Conservation (phyloP, 164 flowering plant genomes). For the Cinnamomum chago region DNA sequence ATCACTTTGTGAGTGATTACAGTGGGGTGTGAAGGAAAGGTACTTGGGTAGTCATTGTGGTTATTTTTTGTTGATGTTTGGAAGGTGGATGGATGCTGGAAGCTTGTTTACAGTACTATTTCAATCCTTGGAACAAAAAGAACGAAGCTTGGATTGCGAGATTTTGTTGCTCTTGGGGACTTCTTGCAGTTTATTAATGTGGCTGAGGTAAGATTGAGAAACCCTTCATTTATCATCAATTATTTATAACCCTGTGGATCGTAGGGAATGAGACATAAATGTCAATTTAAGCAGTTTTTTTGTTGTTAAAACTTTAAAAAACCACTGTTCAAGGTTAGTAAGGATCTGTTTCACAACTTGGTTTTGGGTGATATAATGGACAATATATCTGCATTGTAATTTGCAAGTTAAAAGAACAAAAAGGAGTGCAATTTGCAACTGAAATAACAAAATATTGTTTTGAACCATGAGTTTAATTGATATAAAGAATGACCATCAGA, state of each 20-base stretch:
- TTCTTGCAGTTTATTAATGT: slow-evolving; percentile 67
- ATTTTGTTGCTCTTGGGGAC: slow-evolving; percentile 75
- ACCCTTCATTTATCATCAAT: not conserved
- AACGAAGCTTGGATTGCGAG: slow-evolving; percentile 91
- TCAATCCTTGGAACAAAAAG: slow-evolving; percentile 85
- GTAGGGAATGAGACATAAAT: too few species aligned
- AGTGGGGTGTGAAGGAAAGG: not conserved
- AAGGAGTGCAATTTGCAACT: too few species aligned
- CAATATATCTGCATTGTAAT: too few species aligned
- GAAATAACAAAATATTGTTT: too few species aligned
- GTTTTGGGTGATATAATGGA: not conserved
- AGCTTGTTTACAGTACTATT: slow-evolving; percentile 80
- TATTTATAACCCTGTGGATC: not conserved
- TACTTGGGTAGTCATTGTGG: not conserved
- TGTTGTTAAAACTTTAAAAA: not conserved
- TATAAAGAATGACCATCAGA: too few species aligned
- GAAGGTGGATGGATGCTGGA: slow-evolving; percentile 84
- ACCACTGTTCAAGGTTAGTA: not conserved
- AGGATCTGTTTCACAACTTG: not conserved
- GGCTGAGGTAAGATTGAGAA: slow-evolving; percentile 43
- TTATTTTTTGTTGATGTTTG: slow-evolving; percentile 2
- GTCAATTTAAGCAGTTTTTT: not conserved
- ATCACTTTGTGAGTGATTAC: not conserved
- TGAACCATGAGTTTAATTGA: too few species aligned
- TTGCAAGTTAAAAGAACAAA: too few species aligned